Conservation (phyloP, 352 stramenopile genomes). For the Peronosclerospora sorghi region DNA sequence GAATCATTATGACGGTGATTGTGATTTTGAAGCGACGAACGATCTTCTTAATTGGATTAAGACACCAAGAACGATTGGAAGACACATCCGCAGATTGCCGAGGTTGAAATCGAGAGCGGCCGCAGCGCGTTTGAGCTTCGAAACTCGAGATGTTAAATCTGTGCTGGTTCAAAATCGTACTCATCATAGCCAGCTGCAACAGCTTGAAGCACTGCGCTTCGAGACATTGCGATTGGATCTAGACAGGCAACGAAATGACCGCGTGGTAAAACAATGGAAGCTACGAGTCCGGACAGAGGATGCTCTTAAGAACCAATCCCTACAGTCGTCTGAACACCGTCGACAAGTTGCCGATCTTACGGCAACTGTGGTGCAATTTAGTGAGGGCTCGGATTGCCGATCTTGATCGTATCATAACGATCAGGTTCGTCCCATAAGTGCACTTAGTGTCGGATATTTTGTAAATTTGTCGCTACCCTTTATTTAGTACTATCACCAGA, state of each 20-base stretch:
- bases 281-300: constrained; percentile 82
- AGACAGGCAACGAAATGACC: constrained; percentile 63
- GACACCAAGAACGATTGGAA: constrained; percentile 84
- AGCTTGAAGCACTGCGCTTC: constrained; percentile 63
- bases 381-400: constrained; percentile 79
- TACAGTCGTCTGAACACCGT: constrained; percentile 79
- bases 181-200: constrained; percentile 73
- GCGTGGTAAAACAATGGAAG: constrained; percentile 74
- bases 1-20: constrained; percentile 74
- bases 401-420: constrained; percentile 84
- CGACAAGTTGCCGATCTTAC: constrained; percentile 58
- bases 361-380: constrained; percentile 57
- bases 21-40: constrained; percentile 75
- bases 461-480: no score
- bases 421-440: no score
- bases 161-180: constrained; percentile 79
- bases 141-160: constrained; percentile 79
- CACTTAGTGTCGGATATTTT: no score
- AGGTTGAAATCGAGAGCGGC: constrained; percentile 69
- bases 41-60: constrained; percentile 82
- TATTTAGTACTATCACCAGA: no score
- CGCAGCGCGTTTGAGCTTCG: constrained; percentile 60
- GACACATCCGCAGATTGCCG: constrained; percentile 48
- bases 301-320: constrained; percentile 86
- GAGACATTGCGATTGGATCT: constrained; percentile 76